Base-by-base conservation (phyloP, 1,284 basidiomycete genomes). In the Marasmius tenuissimus region DNA sequence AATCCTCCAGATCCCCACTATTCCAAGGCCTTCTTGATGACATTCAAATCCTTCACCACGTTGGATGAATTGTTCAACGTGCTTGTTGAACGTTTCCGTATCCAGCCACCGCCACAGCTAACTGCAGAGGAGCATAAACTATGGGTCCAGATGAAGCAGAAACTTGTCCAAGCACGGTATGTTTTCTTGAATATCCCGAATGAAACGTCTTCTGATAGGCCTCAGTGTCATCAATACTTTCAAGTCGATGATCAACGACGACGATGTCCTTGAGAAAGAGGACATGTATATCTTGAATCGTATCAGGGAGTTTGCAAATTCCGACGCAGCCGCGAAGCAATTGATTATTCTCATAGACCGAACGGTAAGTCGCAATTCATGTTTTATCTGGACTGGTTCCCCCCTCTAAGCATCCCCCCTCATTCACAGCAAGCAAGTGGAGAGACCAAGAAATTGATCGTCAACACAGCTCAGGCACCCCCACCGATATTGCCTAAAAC, bases 41-140 rank as follows among this genome's bases (percentile, higher is more conserved):
- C 97, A 0, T 98, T 96, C 81, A 94, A 96, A 68, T 97, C 95
- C 0, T 99, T 99, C 75, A 95, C 94, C 14, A 91, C 89, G 1
- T 80, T 94, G 18, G 85, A 94, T 60, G 91, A 95, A 62, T 78
- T 99, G 22, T 90, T 98, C 62, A 88, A 94, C 58, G 80, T 94
- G n/a, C 85, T 99, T 33, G 85, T 93, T 10, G 82, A 86, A 61
- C 89, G 97, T 6, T 99, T 96, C 77, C 85, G 84, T 68, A 90
- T 97, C 48, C 78, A 85, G 51, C 83, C 92, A 12, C 97, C 97
- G 0, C 79, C 84, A 0, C 88, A 84, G 10, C 73, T 99, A 18
- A 81, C 78, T 5, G 75, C 81, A 0, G 73, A 81, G 1, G 91
- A 99, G 73, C 73, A 84, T 18, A 84, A 88, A 60, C 85, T 94